Evolutionary conservation across 78 protist species (phyloP).

Genomic region (Capsaspora owczarzaki): DNA sequence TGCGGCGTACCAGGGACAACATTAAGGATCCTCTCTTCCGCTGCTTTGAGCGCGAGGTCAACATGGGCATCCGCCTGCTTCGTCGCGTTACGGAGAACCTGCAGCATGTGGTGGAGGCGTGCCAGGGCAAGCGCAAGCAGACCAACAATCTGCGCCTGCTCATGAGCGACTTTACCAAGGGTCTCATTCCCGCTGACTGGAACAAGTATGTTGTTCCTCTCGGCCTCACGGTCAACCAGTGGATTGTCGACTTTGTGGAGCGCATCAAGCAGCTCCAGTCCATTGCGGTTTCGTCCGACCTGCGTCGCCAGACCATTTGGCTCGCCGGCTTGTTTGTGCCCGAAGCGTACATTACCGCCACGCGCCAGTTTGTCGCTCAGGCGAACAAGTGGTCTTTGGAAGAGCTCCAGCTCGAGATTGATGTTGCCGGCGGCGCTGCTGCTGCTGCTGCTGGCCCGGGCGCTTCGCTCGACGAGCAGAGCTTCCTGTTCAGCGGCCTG

Average conservation of each 20-base stretch:
- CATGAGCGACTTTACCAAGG: slow-evolving; percentile 39
- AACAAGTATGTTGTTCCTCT: slow-evolving; percentile 48
- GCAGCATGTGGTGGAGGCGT: slow-evolving; percentile 8
- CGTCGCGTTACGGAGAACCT: slow-evolving; percentile 55
- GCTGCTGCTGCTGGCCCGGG: not conserved
- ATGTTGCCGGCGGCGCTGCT: not conserved
- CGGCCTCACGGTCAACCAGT: slow-evolving; percentile 32
- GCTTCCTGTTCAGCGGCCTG: slow-evolving; percentile 1
- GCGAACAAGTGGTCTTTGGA: slow-evolving; percentile 69
- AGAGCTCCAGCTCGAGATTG: slow-evolving; percentile 39
- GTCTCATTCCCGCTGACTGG: slow-evolving; percentile 68
- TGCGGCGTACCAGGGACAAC: slow-evolving; percentile 12
- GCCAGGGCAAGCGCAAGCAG: slow-evolving; percentile 50
- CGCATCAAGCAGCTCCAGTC: slow-evolving; percentile 9
- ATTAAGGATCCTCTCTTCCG: slow-evolving; percentile 64
- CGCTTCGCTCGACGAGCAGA: too few relatives aligned
- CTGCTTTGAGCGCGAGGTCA: slow-evolving; percentile 68
- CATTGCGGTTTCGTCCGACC: not conserved
- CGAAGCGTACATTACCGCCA: slow-evolving; percentile 89
- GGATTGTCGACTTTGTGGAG: slow-evolving; percentile 61
- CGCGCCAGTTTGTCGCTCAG: slow-evolving; percentile 83
- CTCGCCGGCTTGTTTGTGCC: slow-evolving; percentile 85
- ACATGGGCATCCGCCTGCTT: slow-evolving; percentile 50
- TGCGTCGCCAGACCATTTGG: slow-evolving; percentile 38
- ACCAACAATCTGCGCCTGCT: slow-evolving; percentile 59